phyloP scores from a whole-genome alignment of 345 rosid species.

The thale cress (Arabidopsis thaliana) region DNA sequence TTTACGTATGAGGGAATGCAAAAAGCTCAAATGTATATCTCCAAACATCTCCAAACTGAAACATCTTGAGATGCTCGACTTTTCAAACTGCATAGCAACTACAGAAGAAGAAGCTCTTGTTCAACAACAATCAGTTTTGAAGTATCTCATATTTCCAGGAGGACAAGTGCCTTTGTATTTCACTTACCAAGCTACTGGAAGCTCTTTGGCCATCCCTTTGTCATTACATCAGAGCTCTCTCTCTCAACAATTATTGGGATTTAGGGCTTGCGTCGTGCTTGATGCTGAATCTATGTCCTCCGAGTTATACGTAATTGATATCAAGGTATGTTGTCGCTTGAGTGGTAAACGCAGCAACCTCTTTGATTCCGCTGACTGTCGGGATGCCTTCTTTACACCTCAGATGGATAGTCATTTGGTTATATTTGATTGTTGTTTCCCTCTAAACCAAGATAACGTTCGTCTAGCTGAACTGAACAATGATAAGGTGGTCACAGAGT shows the following conservation, averaged over 20 bases:
- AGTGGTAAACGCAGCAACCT: not conserved
- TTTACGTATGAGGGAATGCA: not conserved
- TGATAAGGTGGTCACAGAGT: not conserved
- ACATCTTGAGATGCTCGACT: not conserved
- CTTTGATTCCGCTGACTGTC: not conserved
- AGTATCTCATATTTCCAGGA: not conserved
- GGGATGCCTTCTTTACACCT: not conserved
- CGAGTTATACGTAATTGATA: no score
- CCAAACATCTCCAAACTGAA: not conserved
- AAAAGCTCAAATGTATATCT: not conserved
- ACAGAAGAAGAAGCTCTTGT: not conserved
- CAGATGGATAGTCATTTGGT: not conserved
- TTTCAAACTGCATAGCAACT: not conserved
- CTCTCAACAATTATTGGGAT: not conserved
- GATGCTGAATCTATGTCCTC: not conserved
- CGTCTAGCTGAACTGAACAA: not conserved
- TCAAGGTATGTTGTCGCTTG: not conserved
- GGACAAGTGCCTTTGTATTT: conserved; percentile 5
- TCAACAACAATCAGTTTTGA: conserved; percentile 2
- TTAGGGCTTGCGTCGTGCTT: not conserved
- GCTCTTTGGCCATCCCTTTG: not conserved
- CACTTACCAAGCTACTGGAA: conserved; percentile 2
- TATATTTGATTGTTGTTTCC: not conserved
- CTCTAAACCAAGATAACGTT: not conserved
- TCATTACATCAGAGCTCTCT: not conserved